Evolutionary conservation across 1,284 basidiomycete species (phyloP).

Genomic region (Boletus sp.): DNA sequence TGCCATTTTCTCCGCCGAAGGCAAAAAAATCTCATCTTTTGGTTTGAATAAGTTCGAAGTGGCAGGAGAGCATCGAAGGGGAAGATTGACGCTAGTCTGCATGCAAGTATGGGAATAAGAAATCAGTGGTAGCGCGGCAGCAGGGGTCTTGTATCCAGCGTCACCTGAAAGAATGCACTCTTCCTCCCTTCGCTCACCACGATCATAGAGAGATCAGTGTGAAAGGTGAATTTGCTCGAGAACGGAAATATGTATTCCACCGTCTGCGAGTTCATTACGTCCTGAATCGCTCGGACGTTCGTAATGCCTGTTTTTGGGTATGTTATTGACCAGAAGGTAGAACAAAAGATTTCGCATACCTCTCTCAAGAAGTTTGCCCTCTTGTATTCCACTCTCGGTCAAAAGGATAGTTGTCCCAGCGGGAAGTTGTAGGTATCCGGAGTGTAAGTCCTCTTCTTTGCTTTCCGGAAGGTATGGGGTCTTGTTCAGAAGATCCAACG

Average conservation of each 20-base stretch:
- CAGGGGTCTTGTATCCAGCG: not conserved
- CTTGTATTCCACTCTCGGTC: conserved; percentile 64
- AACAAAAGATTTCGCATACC: conserved; percentile 37
- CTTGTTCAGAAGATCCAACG: conserved; percentile 60
- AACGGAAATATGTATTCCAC: conserved; percentile 81
- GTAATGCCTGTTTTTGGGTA: conserved; percentile 46
- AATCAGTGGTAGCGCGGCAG: not conserved
- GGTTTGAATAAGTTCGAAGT: conserved; percentile 45
- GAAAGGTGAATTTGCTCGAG: conserved; percentile 64
- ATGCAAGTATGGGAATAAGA: not conserved
- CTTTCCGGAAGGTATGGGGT: conserved; percentile 62
- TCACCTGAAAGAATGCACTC: conserved; percentile 64
- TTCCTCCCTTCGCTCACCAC: conserved; percentile 64
- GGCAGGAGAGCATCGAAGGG: conserved; percentile 35
- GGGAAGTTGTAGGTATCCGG: conserved; percentile 74
- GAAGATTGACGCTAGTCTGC: conserved; percentile 54
- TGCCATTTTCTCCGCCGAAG: conserved; percentile 43
- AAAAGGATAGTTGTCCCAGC: conserved; percentile 59
- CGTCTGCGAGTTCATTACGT: conserved; percentile 63
- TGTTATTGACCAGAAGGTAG: not conserved
- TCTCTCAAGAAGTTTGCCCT: conserved; percentile 61
- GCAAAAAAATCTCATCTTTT: conserved; percentile 40
- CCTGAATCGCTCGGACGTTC: conserved; percentile 69
- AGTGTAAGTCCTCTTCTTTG: conserved; percentile 69
- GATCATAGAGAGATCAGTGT: conserved; percentile 68